phyloP scores from a whole-genome alignment of 106 monocot species.

The Dioscorea zingiberensis region DNA sequence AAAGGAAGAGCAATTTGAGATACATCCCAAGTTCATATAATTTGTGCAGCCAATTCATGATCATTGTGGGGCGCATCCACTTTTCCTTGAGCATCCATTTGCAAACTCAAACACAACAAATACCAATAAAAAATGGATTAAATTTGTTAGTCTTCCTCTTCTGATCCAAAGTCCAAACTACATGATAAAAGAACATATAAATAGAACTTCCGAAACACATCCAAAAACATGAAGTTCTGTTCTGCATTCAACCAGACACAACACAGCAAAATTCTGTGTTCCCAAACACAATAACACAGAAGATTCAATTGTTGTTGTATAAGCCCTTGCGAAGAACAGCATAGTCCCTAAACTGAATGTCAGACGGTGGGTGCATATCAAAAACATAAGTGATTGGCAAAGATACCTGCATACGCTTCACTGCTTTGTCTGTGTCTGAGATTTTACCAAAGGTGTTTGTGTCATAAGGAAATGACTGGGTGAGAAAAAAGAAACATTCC shows the following conservation, averaged over 20 bases:
- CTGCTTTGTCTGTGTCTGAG: background rate
- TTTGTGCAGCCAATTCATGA: background rate
- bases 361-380: slow-evolving; percentile 36
- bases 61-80: background rate
- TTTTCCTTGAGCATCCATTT: background rate
- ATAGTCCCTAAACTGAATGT: slow-evolving; percentile 25
- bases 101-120: background rate
- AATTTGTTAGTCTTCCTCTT: too few species aligned
- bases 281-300: too few species aligned
- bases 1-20: background rate
- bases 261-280: too few species aligned
- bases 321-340: slow-evolving; percentile 19
- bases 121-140: too few species aligned
- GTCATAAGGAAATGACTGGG: slow-evolving; percentile 50
- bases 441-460: slow-evolving; percentile 39
- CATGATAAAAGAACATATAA: background rate
- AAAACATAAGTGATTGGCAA: slow-evolving; percentile 58
- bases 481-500: slow-evolving; percentile 64
- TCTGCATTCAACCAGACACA: too few species aligned
- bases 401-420: slow-evolving; percentile 40
- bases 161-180: too few species aligned
- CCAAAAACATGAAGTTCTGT: too few species aligned
- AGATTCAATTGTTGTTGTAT: background rate
- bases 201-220: background rate
- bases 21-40: background rate